Evolutionary conservation across 345 rosid genomes (phyloP), one percentile per base, ranked within the genome.

Genomic region (Nasturtium officinale): DNA sequence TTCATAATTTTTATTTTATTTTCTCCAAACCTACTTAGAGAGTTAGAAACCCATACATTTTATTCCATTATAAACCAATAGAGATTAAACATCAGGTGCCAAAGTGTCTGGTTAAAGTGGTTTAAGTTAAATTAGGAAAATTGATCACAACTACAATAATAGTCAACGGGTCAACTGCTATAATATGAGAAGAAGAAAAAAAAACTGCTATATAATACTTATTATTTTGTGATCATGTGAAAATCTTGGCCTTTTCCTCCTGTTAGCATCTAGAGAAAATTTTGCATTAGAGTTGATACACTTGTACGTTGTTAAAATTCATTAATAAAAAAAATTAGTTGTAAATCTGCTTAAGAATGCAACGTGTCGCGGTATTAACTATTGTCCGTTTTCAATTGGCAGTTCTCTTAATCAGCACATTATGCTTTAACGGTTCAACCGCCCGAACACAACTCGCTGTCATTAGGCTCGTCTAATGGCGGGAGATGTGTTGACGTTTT

Each of bases 101-200:
- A 75, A 75, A 75, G 69, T 67, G 69, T 52, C 74, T 23, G 69
- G 79, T 75, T 52, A 68, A 40, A 42, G 79, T 68, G 48, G 79
- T 67, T 75, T 60, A 30, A 67, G 74, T 67, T 67, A 75, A 37
- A 53, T 53, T 6, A 67, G 38, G 10, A 45, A 64, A 30, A 7
- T 6, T 30, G 4, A 38, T 51, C 6, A 69, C 64, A 69, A 37
- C 61, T 35, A 12, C 38, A 9, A 35, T 35, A 33, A 33, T 8
- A 33, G 10, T 32, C 35, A 32, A 32, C 0, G 1, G 7, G 33
- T 30, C 33, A 30, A 30, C 33, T 30, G 33, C 32, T 29, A 29
- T 28, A 28, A 3, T 3, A 29, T 29, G 1, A 29, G n/a, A n/a
- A n/a, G n/a, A n/a, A n/a, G n/a, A 29, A 29, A 29, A 0, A 29